phyloP scores from a whole-genome alignment of 495 filamentous ascomycete species.

The Beverwykella pulmonaria region DNA sequence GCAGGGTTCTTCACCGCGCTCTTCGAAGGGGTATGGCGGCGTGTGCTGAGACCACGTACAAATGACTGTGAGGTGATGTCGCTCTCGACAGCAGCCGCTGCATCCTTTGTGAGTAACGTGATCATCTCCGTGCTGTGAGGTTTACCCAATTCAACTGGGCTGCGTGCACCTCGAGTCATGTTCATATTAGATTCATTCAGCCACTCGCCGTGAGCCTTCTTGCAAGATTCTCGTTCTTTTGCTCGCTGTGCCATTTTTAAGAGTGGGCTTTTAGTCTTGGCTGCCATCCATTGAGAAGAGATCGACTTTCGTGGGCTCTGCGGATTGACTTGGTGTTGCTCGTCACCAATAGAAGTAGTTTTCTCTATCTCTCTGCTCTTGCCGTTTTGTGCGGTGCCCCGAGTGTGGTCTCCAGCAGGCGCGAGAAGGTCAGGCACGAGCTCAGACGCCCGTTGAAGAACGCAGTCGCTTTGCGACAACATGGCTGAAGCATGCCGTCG shows the following conservation, averaged over 20 bases:
- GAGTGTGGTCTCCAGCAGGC: not conserved
- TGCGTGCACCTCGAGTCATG: constrained; percentile 17
- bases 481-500: not conserved
- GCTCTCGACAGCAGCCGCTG: constrained; percentile 16
- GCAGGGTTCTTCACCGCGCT: constrained; percentile 5
- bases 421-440: not conserved
- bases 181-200: not conserved
- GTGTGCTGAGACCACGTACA: not conserved
- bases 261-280: constrained; percentile 10
- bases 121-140: constrained; percentile 3
- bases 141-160: constrained; percentile 13
- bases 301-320: constrained; percentile 26
- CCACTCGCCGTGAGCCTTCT: constrained; percentile 13
- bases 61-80: not conserved
- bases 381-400: not conserved
- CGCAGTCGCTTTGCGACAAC: not conserved
- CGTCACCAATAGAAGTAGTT: not conserved
- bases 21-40: constrained; percentile 10
- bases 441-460: not conserved
- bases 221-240: constrained; percentile 23
- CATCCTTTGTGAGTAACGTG: constrained; percentile 22
- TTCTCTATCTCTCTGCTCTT: not conserved
- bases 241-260: constrained; percentile 26
- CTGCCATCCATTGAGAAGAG: constrained; percentile 11
- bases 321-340: not conserved